These are phyloP conservation scores for Fusarium foetens DNA, from an alignment of 2,329 filamentous ascomycete genomes.

Conservation along the genomic window DNA sequence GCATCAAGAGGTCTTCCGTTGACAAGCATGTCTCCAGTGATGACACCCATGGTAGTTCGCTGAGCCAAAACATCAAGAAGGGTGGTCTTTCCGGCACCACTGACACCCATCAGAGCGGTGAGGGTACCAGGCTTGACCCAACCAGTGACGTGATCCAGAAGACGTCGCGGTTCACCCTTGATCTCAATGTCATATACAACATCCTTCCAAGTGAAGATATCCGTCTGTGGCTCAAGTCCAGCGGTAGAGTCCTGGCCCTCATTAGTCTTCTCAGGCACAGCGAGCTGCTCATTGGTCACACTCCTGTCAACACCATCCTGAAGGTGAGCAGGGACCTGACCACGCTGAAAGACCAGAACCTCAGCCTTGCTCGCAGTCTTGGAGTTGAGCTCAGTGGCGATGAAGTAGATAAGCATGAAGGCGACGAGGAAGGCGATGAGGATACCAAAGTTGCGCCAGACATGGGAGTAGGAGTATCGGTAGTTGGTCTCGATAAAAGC, in stretches of 20 bases:
- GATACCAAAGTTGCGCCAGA: slow-evolving; percentile 77
- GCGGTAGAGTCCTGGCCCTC: slow-evolving; percentile 35
- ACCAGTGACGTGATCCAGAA: slow-evolving; percentile 83
- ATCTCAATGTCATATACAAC: slow-evolving; percentile 78
- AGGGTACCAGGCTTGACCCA: slow-evolving; percentile 92
- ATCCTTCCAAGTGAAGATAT: slow-evolving; percentile 81
- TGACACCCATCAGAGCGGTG: slow-evolving; percentile 79
- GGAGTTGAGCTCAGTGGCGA: slow-evolving; percentile 73
- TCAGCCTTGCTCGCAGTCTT: slow-evolving; percentile 72
- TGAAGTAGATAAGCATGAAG: slow-evolving; percentile 72
- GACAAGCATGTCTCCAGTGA: slow-evolving; percentile 74
- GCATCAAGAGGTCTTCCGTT: slow-evolving; percentile 66
- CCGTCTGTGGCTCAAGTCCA: slow-evolving; percentile 56
- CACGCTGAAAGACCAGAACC: slow-evolving; percentile 72
- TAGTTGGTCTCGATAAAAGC: slow-evolving; percentile 67
- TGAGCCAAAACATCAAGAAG: slow-evolving; percentile 56
- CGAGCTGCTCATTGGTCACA: slow-evolving; percentile 46
- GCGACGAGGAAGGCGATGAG: slow-evolving; percentile 70
- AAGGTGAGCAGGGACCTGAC: slow-evolving; percentile 59
- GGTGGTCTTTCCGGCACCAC: slow-evolving; percentile 57
- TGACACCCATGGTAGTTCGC: slow-evolving; percentile 68
- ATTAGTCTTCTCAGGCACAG: slow-evolving; percentile 38
- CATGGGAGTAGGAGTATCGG: slow-evolving; percentile 65
- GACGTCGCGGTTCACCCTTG: slow-evolving; percentile 74
- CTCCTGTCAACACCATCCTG: slow-evolving; percentile 42